Evolutionary conservation across 2,329 filamentous ascomycete species (phyloP), one percentile per base, ranked within the genome.

Genomic region (Trichophyton rubrum): DNA sequence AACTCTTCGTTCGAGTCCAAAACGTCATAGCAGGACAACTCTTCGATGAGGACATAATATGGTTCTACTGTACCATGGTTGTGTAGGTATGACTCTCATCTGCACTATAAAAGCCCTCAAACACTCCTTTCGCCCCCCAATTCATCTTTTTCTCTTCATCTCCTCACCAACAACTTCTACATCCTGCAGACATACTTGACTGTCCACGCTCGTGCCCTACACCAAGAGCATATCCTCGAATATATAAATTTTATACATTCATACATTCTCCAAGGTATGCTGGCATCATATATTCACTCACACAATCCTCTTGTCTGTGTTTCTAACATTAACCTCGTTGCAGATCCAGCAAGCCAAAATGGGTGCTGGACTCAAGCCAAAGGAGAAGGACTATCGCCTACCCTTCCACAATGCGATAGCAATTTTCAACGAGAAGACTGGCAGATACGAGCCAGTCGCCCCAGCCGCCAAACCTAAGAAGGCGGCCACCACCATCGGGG

Each of bases 351-450:
- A 33, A 56, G 33, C 24, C 24, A 20, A 38, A 13, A 56, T 30
- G 33, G 33, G 33, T 56, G 51, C 24, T 2, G 43, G 17, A 11
- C n/a, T 20, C 24, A 30, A 24, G 13, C 56, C 56, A 41, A 58
- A 58, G 22, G 56, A 58, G 22, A 58, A 41, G 56, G 33, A 41
- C 56, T 27, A 27, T 22, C 13, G 22, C 56, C 20, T 58, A 11
- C 56, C 56, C 13, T 58, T 58, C 38, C 13, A 58, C n/a, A 43
- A 40, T n/a, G 56, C 40, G 56, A 43, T 30, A 5, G 35, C 33
- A 15, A 30, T 58, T 20, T 58, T 20, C n/a, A 58, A 58, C 56
- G n/a, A 24, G 9, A 58, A 43, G 35, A 40, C 56, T 27, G 56
- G 40, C 22, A 17, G 7, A 27, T 58, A 58, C 56, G 56, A 58